A percentile compares a stretch with the other conserved stretches of the same genome.
These are phyloP conservation scores for Acacia pycnantha DNA, from an alignment of 331 rosid species.

Conservation along the genomic window DNA sequence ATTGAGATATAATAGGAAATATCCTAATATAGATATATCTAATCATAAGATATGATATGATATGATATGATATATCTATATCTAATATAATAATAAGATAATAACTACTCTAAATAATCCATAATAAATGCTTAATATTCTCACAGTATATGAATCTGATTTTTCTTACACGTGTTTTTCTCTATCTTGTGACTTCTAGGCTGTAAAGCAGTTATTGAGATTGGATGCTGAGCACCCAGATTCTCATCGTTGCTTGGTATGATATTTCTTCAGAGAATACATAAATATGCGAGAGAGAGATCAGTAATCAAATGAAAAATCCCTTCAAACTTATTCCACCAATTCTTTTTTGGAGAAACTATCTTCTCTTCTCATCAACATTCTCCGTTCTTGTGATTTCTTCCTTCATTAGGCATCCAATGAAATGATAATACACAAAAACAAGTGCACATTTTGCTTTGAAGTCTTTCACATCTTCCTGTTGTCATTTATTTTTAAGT, in stretches of 20 bases:
- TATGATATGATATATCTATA: too few species aligned
- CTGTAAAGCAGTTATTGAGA: conserved; percentile 84
- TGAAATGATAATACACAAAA: neutral
- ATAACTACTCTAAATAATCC: too few species aligned
- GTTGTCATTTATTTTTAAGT: conserved; percentile 30
- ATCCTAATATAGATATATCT: too few species aligned
- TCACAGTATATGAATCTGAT: too few species aligned
- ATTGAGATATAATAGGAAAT: too few species aligned
- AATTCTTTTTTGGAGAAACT: neutral
- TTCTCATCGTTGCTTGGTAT: conserved; percentile 89
- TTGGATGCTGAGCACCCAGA: conserved; percentile 92
- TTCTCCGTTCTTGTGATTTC: conserved; percentile 5
- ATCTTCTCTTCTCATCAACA: neutral
- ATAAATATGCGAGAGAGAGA: neutral
- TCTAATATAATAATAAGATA: too few species aligned
- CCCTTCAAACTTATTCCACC: neutral
- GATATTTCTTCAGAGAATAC: conserved; percentile 14
- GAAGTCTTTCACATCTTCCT: neutral
- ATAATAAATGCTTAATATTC: too few species aligned
- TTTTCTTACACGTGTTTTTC: conserved; percentile 5
- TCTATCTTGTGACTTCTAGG: conserved; percentile 44
- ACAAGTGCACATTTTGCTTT: neutral
- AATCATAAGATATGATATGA: too few species aligned
- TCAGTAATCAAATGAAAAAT: neutral
- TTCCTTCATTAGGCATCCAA: neutral